Percentiles rank a stretch among this genome's conserved stretches.
Evolutionary conservation across 306 rosid genomes (phyloP).

Genomic region (Ceratonia siliqua): DNA sequence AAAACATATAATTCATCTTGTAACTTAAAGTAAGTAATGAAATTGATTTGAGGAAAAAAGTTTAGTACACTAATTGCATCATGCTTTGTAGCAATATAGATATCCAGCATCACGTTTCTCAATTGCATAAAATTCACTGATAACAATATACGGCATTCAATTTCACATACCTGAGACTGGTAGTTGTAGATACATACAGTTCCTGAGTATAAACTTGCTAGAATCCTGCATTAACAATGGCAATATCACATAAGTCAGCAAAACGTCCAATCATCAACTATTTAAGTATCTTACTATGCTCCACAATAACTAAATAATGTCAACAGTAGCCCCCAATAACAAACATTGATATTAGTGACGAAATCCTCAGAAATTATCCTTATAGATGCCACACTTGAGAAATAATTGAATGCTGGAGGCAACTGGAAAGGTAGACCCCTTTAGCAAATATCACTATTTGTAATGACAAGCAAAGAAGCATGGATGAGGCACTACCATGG

Average conservation of each 20-base stretch:
- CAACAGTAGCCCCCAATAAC: neutral
- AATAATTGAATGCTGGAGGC: neutral
- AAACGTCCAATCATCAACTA: neutral
- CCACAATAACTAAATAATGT: neutral
- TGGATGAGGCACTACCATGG: slow-evolving; percentile 64
- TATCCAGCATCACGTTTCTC: slow-evolving; percentile 23
- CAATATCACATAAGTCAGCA: slow-evolving; percentile 35
- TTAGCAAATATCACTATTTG: too few species aligned
- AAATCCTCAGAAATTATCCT: slow-evolving; percentile 12
- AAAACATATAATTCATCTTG: neutral
- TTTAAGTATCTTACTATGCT: slow-evolving; percentile 12
- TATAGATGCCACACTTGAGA: slow-evolving; percentile 29
- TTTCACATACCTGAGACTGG: slow-evolving; percentile 90
- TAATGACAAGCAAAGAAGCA: neutral
- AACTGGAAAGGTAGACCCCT: too few species aligned
- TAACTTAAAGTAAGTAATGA: neutral
- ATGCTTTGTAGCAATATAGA: slow-evolving; percentile 35
- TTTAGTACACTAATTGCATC: neutral
- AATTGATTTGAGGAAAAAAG: neutral
- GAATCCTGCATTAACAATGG: slow-evolving; percentile 65
- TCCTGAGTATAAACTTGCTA: slow-evolving; percentile 97
- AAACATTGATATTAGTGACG: neutral
- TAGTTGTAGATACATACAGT: slow-evolving; percentile 98
- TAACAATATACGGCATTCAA: slow-evolving; percentile 7
- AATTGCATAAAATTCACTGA: neutral